Conservation (phyloP, 805 yeast species). For the Dipodascopsis uninucleata region DNA sequence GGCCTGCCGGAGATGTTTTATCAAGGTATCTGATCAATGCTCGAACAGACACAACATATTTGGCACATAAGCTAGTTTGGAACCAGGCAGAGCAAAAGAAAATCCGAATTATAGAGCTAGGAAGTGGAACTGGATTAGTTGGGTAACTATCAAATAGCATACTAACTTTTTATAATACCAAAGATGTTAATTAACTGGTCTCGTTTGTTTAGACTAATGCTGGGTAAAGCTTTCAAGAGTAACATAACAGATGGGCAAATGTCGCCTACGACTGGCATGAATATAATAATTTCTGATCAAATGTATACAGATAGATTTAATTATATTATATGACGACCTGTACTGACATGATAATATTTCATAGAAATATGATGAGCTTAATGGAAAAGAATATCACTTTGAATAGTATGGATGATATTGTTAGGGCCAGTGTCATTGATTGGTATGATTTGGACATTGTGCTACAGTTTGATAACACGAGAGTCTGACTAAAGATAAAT, state of each 20-base stretch:
- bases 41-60: constrained; percentile 11
- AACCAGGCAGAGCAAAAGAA: constrained; percentile 1
- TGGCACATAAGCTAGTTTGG: constrained; percentile 21
- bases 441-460: constrained; percentile 47
- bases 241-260: constrained; percentile 17
- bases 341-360: background rate
- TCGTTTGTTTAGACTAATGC: constrained; percentile 28
- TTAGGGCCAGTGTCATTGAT: constrained; percentile 43
- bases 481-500: too few species aligned
- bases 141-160: constrained; percentile 37
- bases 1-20: constrained; percentile 59
- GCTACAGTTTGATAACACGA: too few species aligned
- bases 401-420: constrained; percentile 40
- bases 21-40: constrained; percentile 43
- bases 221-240: constrained; percentile 32
- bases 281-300: constrained; percentile 50
- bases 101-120: constrained; percentile 47
- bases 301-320: constrained; percentile 33
- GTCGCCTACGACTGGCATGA: constrained; percentile 30
- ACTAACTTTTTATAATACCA: background rate
- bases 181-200: background rate
- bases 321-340: background rate
- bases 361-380: constrained; percentile 43
- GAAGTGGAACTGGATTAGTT: constrained; percentile 58
- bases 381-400: constrained; percentile 46